Base-by-base conservation (phyloP, 2,329 filamentous ascomycete species). In the Albophoma yamanashiensis region DNA sequence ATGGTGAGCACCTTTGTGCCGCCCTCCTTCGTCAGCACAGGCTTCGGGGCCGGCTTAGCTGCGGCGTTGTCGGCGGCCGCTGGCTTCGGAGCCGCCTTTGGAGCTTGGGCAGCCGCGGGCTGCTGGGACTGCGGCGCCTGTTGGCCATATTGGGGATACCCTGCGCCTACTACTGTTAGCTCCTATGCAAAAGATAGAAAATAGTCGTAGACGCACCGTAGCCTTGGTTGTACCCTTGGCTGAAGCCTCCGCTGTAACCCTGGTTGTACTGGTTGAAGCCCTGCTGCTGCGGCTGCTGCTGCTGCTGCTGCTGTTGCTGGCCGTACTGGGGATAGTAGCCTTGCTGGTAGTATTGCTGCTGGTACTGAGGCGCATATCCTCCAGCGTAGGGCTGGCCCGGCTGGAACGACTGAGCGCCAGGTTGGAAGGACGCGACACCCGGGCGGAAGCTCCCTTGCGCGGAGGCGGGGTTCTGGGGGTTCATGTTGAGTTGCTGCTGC, bases 401-500 rank as follows among this genome's bases (percentile, higher is more conserved):
- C 60, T 87, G 83, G 73, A 92, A 93, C 27, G 82, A 74, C 63
- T 84, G 78, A 40, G 88, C 89, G 57, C 84, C 85, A 22, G 90
- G 91, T 56, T 87, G 84, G 77, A 95, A 94, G 25, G 87, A 81
- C 61, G 84, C 78, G 61, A 85, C 81, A 62, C 73, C 77, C 40
- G 81, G 75, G 67, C 74, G 77, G 74, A 75, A 81, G 64, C 78
- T 75, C 62, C 76, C 79, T 63, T 74, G 75, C 61, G 75, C 78
- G 61, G 73, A 73, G 64, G 70, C 73, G 64, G 72, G 74, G 66
- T 75, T 76, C 64, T 76, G 74, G 58, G 79, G 78, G 73, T 88
- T 89, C 70, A 92, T 73, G 74, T 91, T 91, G 74, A 92, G 82
- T 73, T 89, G 87, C 73, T 88, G 85, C 68, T 88, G 84, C 43